Base-by-base conservation (phyloP, 495 filamentous ascomycete genomes). In the Friedmanniomyces endolithicus region DNA sequence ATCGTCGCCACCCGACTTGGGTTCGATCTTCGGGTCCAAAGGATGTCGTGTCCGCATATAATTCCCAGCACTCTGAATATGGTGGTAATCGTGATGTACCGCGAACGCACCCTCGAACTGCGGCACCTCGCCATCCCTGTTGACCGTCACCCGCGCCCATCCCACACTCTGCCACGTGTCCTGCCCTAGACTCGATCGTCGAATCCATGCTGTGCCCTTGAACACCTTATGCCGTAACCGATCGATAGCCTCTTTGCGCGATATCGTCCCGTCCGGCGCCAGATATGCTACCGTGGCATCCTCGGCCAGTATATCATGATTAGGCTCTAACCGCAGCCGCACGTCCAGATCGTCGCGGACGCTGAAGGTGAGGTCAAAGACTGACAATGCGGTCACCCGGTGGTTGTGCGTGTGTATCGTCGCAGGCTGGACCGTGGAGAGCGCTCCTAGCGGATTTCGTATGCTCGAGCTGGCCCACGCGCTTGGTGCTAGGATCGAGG, bases 71-170 rank as follows among this genome's bases (percentile, higher is more conserved):
- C 88, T 74, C 60, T 95, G 88, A 24, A 98, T 73, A 69, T 98
- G 90, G 63, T 98, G 90, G 58, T 88, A 82, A 65, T 95, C 81
- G 33, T 82, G 75, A 58, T 81, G 65, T 17, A 97, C 67, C 45
- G 83, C 82, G 70, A 98, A 97, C 2, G 85, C 85, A 25, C 94
- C 92, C 68, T 95, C 87, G 58, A 98, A 97, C 8, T 95, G 68
- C 24, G 92, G 94, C 34, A 78, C 64, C 17, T 71, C 59, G 2
- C 92, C 92, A 72, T 98, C 92, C 59, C 73, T 75, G 60, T 75
- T 74, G 31, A 98, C 70, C 49, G 82, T 77, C 46, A 95, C 81
- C 59, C 92, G 79, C 24, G 89, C 84, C 87, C 86, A 95, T 44
- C 92, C 92, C 19, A 80, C 82, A 60, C 84, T 80, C 40, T 78